These are phyloP conservation scores for Tetracentron sinense DNA, from an alignment of 164 flowering plant species.

Conservation along the genomic window DNA sequence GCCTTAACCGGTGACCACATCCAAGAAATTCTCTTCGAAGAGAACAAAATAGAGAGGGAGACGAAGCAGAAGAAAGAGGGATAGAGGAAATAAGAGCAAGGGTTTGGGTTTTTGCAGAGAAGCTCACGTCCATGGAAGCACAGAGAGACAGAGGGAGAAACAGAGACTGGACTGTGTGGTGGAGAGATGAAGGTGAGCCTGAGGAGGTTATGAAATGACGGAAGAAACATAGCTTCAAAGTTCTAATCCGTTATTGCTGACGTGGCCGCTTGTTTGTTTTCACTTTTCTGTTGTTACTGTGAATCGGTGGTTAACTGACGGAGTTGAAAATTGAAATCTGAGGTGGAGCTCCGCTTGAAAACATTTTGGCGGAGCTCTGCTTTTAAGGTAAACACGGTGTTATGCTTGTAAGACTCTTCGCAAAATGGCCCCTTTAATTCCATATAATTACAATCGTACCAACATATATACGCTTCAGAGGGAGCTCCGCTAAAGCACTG, in stretches of 20 bases:
- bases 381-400: no score
- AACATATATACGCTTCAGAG: no score
- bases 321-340: no score
- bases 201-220: constrained; percentile 6
- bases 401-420: no score
- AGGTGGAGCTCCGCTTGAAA: no score
- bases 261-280: constrained; percentile 9
- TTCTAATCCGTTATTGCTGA: background rate
- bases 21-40: constrained; percentile 37
- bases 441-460: no score
- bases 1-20: constrained; percentile 24
- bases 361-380: no score
- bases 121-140: constrained; percentile 40
- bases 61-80: constrained; percentile 11
- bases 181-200: constrained; percentile 5
- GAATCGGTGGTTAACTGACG: no score
- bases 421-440: no score
- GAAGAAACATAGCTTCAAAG: background rate
- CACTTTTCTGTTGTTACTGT: background rate
- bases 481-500: no score
- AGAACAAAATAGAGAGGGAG: constrained; percentile 14
- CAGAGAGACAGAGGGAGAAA: constrained; percentile 10
- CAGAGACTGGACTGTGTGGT: constrained; percentile 15
- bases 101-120: constrained; percentile 37
- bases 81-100: constrained; percentile 24